Percentiles rank a stretch among this genome's conserved stretches.
Evolutionary conservation across 2,329 filamentous ascomycete species (phyloP).

Genomic region (Colletotrichum zoysiae): DNA sequence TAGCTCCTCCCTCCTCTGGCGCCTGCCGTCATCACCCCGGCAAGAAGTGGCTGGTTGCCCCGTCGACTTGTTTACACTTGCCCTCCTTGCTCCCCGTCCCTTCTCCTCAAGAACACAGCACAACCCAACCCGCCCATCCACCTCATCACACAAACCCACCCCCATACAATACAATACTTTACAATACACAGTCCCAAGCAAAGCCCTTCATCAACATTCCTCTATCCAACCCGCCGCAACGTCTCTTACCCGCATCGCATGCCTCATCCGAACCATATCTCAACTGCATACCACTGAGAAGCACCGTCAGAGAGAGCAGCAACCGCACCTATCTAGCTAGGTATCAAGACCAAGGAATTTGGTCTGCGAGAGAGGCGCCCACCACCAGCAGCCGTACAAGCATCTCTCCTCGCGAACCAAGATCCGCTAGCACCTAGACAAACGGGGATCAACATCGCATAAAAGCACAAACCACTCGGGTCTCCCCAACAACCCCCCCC

Average conservation of each 20-base stretch:
- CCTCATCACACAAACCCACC: constrained; percentile 39
- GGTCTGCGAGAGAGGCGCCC: constrained; percentile 17
- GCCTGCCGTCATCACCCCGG: constrained; percentile 42
- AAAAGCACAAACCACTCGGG: constrained; percentile 31
- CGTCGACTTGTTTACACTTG: constrained; percentile 46
- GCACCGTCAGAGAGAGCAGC: constrained; percentile 3
- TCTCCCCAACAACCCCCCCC: constrained; percentile 31
- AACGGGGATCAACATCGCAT: constrained; percentile 36
- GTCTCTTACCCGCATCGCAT: constrained; percentile 24
- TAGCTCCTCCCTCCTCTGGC: background rate
- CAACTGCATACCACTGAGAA: constrained; percentile 36
- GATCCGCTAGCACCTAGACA: constrained; percentile 27
- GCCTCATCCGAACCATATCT: constrained; percentile 24
- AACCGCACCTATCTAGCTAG: background rate
- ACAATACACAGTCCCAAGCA: constrained; percentile 9
- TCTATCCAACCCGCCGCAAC: constrained; percentile 35
- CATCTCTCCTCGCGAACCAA: constrained; percentile 3
- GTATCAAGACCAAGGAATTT: background rate
- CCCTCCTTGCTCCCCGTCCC: constrained; percentile 39
- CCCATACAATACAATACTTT: constrained; percentile 32
- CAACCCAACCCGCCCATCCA: constrained; percentile 41
- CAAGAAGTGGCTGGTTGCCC: constrained; percentile 45
- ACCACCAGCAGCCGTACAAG: background rate
- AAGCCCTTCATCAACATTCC: constrained; percentile 40
- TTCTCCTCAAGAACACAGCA: constrained; percentile 42